A percentile compares a stretch with the other conserved stretches of the same genome.
phyloP scores from a whole-genome alignment of 306 rosid species.

The Lagenaria siceraria region DNA sequence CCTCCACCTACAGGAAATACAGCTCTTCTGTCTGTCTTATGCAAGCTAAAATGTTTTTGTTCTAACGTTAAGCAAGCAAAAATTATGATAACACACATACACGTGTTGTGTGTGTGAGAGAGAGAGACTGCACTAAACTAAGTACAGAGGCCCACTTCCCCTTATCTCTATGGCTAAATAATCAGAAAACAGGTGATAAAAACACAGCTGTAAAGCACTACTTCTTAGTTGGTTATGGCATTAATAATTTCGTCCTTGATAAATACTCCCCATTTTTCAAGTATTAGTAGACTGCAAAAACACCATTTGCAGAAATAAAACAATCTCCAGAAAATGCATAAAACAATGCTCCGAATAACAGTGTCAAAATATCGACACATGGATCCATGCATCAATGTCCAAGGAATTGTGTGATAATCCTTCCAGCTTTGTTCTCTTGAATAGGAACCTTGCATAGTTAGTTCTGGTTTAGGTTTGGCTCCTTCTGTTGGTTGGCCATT shows the following conservation, averaged over 20 bases:
- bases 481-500: no score
- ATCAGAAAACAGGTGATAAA: background rate
- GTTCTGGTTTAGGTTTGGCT: no score
- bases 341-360: no score
- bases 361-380: no score
- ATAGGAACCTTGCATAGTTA: no score
- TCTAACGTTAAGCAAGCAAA: background rate
- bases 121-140: background rate
- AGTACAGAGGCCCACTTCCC: background rate
- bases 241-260: background rate
- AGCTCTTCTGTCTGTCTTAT: background rate
- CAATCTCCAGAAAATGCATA: background rate
- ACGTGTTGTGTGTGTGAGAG: background rate
- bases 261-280: background rate
- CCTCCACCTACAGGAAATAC: slow-evolving; percentile 56
- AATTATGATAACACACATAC: background rate
- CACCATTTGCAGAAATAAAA: background rate
- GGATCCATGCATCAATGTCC: no score
- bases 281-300: background rate
- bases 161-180: background rate
- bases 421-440: no score
- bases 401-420: no score
- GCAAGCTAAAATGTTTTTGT: background rate
- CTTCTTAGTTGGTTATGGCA: background rate
- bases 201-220: background rate